These are phyloP conservation scores for Penicillium sp. DNA, from an alignment of 2,329 filamentous ascomycete genomes.

Conservation along the genomic window DNA sequence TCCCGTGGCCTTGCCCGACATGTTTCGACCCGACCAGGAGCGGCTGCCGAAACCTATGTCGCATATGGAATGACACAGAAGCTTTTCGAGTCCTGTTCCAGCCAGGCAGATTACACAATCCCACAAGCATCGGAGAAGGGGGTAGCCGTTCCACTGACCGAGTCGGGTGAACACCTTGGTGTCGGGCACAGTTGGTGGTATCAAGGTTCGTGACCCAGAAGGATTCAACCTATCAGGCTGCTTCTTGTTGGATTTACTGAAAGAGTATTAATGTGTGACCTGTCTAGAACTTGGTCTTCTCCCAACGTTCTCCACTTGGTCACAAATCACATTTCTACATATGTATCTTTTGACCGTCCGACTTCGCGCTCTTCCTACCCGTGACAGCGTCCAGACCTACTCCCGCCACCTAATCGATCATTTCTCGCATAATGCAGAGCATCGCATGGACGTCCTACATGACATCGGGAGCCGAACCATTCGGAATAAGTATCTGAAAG, in stretches of 20 bases:
- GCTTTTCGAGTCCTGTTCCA: conserved; percentile 72
- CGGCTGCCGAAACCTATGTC: conserved; percentile 65
- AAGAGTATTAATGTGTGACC: conserved; percentile 1
- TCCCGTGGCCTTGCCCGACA: conserved; percentile 24
- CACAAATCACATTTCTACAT: conserved; percentile 92
- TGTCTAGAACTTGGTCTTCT: conserved; percentile 67
- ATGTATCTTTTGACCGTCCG: conserved; percentile 87
- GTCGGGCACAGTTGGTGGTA: conserved; percentile 76
- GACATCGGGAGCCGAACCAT: conserved; percentile 53
- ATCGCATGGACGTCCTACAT: conserved; percentile 61
- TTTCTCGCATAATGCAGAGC: conserved; percentile 67
- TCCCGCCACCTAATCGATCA: conserved; percentile 91
- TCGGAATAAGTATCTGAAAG: conserved; percentile 67
- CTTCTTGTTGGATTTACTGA: conserved; percentile 3
- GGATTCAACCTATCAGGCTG: too few relatives aligned
- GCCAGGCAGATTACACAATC: conserved; percentile 73
- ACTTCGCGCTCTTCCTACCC: conserved; percentile 69
- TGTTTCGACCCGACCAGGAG: conserved; percentile 36
- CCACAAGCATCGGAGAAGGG: conserved; percentile 64
- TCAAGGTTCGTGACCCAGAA: conserved; percentile 54
- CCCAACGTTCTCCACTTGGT: conserved; percentile 93
- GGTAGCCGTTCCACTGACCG: conserved; percentile 65
- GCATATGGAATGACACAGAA: conserved; percentile 76
- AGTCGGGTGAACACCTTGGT: conserved; percentile 79
- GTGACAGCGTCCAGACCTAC: conserved; percentile 68